phyloP scores from a whole-genome alignment of 441 rosid genomes.

The Macaranga tanarius region DNA sequence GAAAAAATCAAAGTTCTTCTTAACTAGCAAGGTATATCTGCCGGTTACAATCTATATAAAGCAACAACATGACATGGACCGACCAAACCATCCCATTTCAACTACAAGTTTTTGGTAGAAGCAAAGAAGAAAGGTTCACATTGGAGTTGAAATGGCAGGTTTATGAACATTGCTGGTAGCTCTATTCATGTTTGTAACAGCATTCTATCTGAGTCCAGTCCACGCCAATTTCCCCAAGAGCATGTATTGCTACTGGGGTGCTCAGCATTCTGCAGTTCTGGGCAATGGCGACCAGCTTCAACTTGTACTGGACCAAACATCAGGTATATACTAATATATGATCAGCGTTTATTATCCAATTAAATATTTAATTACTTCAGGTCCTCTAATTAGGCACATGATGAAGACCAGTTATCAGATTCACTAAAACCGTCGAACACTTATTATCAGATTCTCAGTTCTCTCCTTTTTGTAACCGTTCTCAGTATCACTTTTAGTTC shows the following conservation, averaged over 20 bases:
- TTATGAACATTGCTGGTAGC: conserved; percentile 26
- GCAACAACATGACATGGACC: background rate
- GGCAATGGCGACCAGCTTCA: conserved; percentile 49
- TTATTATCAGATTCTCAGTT: no score
- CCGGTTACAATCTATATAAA: conserved; percentile 23
- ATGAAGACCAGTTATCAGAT: background rate
- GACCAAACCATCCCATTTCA: conserved; percentile 11
- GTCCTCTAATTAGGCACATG: background rate
- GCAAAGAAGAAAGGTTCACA: conserved; percentile 1
- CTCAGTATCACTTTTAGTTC: no score
- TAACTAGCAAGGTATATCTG: conserved; percentile 12
- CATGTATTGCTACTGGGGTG: conserved; percentile 69
- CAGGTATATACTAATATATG: conserved; percentile 40
- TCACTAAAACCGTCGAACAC: background rate
- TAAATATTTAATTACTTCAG: background rate
- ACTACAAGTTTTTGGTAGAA: background rate
- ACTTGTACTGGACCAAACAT: conserved; percentile 60
- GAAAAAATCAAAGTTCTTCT: background rate
- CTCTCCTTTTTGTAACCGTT: no score
- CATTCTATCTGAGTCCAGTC: conserved; percentile 36
- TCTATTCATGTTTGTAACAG: conserved; percentile 34
- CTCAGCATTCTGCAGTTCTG: conserved; percentile 35
- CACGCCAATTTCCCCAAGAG: conserved; percentile 51
- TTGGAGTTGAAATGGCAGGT: conserved; percentile 39
- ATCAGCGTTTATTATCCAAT: background rate